Conservation (phyloP, 306 rosid species). For the Mimosa pudica region DNA sequence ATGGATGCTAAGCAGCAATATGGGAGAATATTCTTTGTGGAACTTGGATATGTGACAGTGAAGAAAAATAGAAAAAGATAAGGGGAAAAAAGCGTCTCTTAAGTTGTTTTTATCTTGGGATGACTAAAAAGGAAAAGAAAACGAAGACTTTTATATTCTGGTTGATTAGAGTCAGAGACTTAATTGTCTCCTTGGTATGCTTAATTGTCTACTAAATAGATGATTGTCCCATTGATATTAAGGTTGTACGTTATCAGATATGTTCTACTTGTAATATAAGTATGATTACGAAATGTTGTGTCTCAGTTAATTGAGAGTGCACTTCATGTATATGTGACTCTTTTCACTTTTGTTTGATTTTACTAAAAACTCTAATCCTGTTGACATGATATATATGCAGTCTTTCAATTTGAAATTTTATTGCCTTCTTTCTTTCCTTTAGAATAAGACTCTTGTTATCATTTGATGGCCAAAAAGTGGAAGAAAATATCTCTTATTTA, state of each 20-base stretch:
- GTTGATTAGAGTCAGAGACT: neutral
- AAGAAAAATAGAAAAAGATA: neutral
- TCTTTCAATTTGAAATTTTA: neutral
- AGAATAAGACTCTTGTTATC: neutral
- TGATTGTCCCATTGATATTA: neutral
- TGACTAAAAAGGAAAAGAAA: neutral
- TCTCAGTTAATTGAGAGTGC: neutral
- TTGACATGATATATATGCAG: neutral
- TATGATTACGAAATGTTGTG: neutral
- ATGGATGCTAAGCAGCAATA: constrained; percentile 49
- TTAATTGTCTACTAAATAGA: neutral
- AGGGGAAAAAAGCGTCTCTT: neutral
- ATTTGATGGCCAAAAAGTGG: neutral
- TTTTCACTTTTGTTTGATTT: neutral
- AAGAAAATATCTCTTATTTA: neutral
- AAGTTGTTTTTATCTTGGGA: constrained; percentile 13
- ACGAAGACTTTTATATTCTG: neutral
- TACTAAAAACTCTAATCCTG: neutral
- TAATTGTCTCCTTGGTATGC: neutral
- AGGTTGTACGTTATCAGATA: neutral
- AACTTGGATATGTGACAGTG: constrained; percentile 55
- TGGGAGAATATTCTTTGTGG: constrained; percentile 61
- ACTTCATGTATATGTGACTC: neutral
- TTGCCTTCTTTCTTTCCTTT: neutral
- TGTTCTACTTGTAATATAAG: neutral